phyloP scores from a whole-genome alignment of 2,329 filamentous ascomycete species.

The Trichoderma sp. region DNA sequence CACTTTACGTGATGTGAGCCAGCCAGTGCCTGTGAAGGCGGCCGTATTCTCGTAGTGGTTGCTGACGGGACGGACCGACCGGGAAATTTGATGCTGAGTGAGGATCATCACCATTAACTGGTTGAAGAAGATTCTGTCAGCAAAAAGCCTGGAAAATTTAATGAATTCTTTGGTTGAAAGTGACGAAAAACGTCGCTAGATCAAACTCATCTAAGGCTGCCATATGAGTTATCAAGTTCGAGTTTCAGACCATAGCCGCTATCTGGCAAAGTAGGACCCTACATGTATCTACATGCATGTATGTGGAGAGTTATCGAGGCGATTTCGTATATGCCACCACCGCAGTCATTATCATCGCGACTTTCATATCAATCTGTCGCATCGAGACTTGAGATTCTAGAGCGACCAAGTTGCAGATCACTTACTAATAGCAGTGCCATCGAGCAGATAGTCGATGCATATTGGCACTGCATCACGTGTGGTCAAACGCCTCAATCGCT shows the following conservation, averaged over 20 bases:
- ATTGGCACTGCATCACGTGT: neutral
- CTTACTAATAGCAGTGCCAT: neutral
- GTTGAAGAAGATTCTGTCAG: neutral
- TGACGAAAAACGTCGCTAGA: neutral
- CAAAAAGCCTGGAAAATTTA: neutral
- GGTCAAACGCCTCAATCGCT: neutral
- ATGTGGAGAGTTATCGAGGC: neutral
- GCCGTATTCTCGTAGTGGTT: neutral
- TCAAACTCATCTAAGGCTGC: neutral
- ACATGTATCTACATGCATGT: neutral
- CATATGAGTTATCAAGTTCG: neutral
- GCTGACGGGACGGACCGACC: constrained; percentile 15
- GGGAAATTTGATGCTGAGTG: neutral
- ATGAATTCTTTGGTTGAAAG: neutral
- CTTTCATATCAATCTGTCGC: too few relatives aligned
- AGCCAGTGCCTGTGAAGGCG: too few relatives aligned
- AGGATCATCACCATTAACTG: neutral
- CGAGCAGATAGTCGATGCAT: neutral
- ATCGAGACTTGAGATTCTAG: neutral
- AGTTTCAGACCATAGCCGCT: neutral
- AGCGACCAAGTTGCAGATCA: neutral
- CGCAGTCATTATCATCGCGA: neutral
- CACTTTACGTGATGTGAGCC: neutral
- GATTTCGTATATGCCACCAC: neutral
- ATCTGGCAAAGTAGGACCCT: neutral